These are phyloP conservation scores for Angomonas deanei DNA, from an alignment of 208 protist species.

Conservation along the genomic window DNA sequence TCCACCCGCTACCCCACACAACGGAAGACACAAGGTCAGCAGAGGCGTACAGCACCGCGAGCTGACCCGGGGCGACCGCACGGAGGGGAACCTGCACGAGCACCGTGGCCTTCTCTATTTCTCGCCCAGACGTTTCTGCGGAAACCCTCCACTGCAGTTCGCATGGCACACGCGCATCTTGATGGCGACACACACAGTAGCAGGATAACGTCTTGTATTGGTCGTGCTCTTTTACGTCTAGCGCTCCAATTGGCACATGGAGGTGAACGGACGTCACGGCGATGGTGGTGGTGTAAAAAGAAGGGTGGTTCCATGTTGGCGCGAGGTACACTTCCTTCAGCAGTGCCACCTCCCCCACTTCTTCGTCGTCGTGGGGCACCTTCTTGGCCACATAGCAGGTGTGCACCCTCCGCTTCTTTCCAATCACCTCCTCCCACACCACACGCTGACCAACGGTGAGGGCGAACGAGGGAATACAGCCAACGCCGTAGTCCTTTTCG, in stretches of 20 bases:
- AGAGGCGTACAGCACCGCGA: conserved; percentile 43
- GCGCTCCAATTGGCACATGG: conserved; percentile 1
- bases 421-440: conserved; percentile 9
- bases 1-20: conserved; percentile 2
- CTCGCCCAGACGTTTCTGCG: not conserved
- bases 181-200: conserved; percentile 48
- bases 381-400: conserved; percentile 61
- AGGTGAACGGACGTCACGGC: not conserved
- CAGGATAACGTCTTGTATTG: conserved; percentile 15
- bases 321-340: conserved; percentile 60
- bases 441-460: conserved; percentile 75
- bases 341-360: not conserved
- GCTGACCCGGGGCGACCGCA: conserved; percentile 56
- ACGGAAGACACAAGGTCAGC: conserved; percentile 7
- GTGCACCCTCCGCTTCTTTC: not conserved
- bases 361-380: conserved; percentile 6
- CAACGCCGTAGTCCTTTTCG: conserved; percentile 15
- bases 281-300: conserved; percentile 20
- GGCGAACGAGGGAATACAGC: conserved; percentile 43
- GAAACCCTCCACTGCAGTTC: conserved; percentile 21
- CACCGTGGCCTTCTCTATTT: conserved; percentile 11
- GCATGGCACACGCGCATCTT: conserved; percentile 34
- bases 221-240: not conserved
- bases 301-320: conserved; percentile 41
- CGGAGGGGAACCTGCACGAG: conserved; percentile 36